Base-by-base conservation (phyloP, 2,329 filamentous ascomycete species). In the Coniella lustricola region DNA sequence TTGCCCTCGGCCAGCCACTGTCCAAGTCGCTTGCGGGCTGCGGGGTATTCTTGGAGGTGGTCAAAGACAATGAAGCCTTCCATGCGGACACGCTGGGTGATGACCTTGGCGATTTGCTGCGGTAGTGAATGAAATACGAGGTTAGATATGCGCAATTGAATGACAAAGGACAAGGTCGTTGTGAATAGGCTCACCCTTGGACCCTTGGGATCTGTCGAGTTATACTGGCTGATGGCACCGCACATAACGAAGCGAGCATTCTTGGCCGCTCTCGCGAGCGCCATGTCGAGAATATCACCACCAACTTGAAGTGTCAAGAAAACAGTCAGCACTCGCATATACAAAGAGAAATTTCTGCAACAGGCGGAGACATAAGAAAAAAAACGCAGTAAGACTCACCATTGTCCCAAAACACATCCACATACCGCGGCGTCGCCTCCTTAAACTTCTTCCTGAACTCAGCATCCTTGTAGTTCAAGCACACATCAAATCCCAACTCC, bases 331-430 rank as follows among this genome's bases (percentile, higher is more conserved):
- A 29, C 5, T 5, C 10, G 25, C 25, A 5, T 10, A 5, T 29
- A 10, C 5, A 10, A 29, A 29, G 10, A 29, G 25, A 5, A 29
- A 29, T n/a, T n/a, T n/a, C n/a, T n/a, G n/a, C n/a, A n/a, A n/a
- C n/a, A n/a, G n/a, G n/a, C n/a, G n/a, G n/a, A n/a, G n/a, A n/a
- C n/a, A n/a, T n/a, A n/a, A n/a, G n/a, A n/a, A n/a, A 13, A 22
- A 20, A 9, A 3, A 3, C 2, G 7, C 42, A 51, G 10, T 14
- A 7, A 20, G 22, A 32, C 55, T 55, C 12, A 57, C 57, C 59
- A 66, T 87, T 87, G 64, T 88, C 84, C 62, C 80, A 88, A 64
- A 81, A 88, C n/a, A 88, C 82, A 64, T 85, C 80, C 46, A 83
- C 84, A 34, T 50, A 63, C 8, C 72, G 67, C 37, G 72, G 74